Conservation (phyloP, 345 rosid genomes). For the Trapa incisa region DNA sequence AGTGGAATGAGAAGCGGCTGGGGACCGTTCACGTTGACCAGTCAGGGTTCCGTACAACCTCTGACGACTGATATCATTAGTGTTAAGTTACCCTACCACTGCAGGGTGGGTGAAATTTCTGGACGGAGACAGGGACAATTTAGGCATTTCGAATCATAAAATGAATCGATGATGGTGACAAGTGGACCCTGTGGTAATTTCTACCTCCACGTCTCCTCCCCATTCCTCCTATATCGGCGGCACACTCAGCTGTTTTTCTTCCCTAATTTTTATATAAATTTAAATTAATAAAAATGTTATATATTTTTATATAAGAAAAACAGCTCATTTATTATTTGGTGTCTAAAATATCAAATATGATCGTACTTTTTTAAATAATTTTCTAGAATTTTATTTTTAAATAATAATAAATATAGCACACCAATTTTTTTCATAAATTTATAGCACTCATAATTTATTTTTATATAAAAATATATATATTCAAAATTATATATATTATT, state of each 20-base stretch:
- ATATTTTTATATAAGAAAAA: too few relatives aligned
- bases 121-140: constrained; percentile 12
- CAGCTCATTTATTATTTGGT: too few relatives aligned
- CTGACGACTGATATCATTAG: too few relatives aligned
- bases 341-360: too few relatives aligned
- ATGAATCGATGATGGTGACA: too few relatives aligned
- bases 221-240: not conserved
- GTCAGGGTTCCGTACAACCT: not conserved
- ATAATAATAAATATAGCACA: too few relatives aligned
- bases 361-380: too few relatives aligned
- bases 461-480: too few relatives aligned
- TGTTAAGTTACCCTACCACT: not conserved
- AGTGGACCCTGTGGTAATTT: constrained; percentile 2
- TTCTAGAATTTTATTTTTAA: too few relatives aligned
- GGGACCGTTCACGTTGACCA: not conserved
- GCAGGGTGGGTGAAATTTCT: not conserved
- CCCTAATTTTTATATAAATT: not conserved
- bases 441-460: too few relatives aligned
- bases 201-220: not conserved
- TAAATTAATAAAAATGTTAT: not conserved
- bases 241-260: not conserved
- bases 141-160: not conserved
- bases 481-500: too few relatives aligned
- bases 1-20: not conserved
- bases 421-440: too few relatives aligned